Percentiles rank a stretch among this genome's conserved stretches.
Conservation (phyloP, 805 yeast species). For the Starmerella gropengiesseri region DNA sequence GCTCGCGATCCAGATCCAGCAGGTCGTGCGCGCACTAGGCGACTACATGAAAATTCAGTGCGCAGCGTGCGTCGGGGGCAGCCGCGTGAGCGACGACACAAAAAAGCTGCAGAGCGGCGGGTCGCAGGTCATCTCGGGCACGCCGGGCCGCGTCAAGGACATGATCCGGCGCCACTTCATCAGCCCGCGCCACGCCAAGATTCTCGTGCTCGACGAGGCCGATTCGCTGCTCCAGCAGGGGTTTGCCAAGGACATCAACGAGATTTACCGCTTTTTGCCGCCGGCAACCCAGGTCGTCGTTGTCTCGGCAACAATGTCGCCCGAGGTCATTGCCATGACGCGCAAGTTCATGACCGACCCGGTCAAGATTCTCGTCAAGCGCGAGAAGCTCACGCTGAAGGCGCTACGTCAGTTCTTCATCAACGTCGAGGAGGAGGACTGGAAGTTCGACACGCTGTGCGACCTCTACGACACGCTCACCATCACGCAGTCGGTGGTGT, state of each 20-base stretch:
- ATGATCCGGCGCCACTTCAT: constrained; percentile 76
- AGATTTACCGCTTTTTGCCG: constrained; percentile 76
- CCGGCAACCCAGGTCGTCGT: constrained; percentile 83
- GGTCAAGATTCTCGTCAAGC: constrained; percentile 83
- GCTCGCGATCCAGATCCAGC: constrained; percentile 84
- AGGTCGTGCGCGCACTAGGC: constrained; percentile 77
- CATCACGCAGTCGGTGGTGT: constrained; percentile 94
- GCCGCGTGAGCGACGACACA: constrained; percentile 68
- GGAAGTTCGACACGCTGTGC: constrained; percentile 88
- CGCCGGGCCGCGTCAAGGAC: constrained; percentile 92
- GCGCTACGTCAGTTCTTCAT: constrained; percentile 90
- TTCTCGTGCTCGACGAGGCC: constrained; percentile 91
- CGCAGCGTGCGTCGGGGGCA: constrained; percentile 93
- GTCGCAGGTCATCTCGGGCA: constrained; percentile 88
- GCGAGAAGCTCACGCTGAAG: constrained; percentile 86
- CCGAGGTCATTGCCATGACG: constrained; percentile 84
- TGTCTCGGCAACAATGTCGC: constrained; percentile 88
- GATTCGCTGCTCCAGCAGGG: constrained; percentile 90
- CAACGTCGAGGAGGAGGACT: constrained; percentile 83
- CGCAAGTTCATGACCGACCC: constrained; percentile 88
- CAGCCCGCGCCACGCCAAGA: constrained; percentile 63
- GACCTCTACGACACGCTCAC: constrained; percentile 92
- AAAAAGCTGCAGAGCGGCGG: constrained; percentile 58
- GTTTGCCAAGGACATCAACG: constrained; percentile 90
- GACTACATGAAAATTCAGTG: constrained; percentile 76